Evolutionary conservation across 2,329 filamentous ascomycete species (phyloP).

Genomic region (Penicillium paneum): DNA sequence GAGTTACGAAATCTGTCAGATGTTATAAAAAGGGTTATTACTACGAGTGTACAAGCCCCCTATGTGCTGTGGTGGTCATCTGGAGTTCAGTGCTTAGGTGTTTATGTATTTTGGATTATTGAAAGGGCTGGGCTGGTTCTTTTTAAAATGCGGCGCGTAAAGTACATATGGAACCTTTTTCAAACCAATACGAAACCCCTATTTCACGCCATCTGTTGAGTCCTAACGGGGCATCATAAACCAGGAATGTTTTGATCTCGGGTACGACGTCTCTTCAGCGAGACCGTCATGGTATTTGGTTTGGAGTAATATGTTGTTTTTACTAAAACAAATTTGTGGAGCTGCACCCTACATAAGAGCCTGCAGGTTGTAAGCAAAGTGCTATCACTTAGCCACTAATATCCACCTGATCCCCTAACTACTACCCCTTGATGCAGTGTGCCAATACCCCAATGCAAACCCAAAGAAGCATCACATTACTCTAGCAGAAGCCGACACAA

Average conservation of each 20-base stretch:
- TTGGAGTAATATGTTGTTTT: background rate
- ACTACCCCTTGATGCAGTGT: background rate
- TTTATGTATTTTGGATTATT: background rate
- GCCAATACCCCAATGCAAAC: background rate
- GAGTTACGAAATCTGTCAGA: background rate
- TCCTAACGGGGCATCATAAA: background rate
- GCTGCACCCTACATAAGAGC: background rate
- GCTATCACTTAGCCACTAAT: background rate
- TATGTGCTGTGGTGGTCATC: background rate
- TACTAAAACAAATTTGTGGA: background rate
- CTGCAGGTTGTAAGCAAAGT: background rate
- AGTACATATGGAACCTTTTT: background rate
- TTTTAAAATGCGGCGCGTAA: background rate
- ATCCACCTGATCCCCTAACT: background rate
- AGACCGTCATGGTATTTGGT: background rate
- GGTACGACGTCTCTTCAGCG: background rate
- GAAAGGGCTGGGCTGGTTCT: background rate
- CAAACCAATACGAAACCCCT: background rate
- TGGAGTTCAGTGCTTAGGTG: background rate
- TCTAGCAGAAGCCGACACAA: background rate
- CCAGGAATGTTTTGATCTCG: background rate
- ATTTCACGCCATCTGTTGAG: background rate
- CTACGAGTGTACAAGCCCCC: background rate
- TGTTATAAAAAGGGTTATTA: constrained; percentile 1
- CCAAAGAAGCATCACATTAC: background rate